Conservation (phyloP, 371 early-diverging fungal species). For the Mortierella sp. region DNA sequence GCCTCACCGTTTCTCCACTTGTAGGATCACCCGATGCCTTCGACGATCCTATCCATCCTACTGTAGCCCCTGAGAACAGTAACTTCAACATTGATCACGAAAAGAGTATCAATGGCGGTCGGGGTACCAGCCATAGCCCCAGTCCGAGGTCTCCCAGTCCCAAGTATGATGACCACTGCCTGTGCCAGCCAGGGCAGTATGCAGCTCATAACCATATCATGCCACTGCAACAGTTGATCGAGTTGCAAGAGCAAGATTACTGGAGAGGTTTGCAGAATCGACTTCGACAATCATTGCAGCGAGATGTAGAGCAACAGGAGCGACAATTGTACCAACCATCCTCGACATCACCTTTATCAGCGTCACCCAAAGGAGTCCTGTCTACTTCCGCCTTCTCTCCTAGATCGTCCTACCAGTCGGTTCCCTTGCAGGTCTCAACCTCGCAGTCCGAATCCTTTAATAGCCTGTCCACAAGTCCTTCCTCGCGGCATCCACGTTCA, state of each 20-base stretch:
- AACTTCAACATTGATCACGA: neutral
- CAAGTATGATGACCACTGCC: conserved; percentile 25
- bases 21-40: conserved; percentile 40
- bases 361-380: neutral
- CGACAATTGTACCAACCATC: conserved; percentile 1
- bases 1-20: conserved; percentile 35
- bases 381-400: neutral
- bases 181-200: conserved; percentile 40
- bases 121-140: neutral
- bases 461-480: conserved; percentile 7
- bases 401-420: too few relatives aligned
- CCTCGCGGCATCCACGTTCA: neutral
- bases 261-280: conserved; percentile 10
- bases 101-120: neutral
- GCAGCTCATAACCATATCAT: conserved; percentile 45
- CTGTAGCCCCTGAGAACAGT: neutral
- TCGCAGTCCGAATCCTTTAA: neutral
- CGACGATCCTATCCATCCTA: conserved; percentile 6
- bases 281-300: conserved; percentile 6
- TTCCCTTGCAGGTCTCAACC: neutral
- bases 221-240: conserved; percentile 36
- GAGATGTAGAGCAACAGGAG: conserved; percentile 5
- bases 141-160: neutral
- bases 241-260: conserved; percentile 32
- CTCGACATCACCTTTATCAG: neutral